phyloP scores from a whole-genome alignment of 2,329 filamentous ascomycete genomes.

The Diplodia seriata region DNA sequence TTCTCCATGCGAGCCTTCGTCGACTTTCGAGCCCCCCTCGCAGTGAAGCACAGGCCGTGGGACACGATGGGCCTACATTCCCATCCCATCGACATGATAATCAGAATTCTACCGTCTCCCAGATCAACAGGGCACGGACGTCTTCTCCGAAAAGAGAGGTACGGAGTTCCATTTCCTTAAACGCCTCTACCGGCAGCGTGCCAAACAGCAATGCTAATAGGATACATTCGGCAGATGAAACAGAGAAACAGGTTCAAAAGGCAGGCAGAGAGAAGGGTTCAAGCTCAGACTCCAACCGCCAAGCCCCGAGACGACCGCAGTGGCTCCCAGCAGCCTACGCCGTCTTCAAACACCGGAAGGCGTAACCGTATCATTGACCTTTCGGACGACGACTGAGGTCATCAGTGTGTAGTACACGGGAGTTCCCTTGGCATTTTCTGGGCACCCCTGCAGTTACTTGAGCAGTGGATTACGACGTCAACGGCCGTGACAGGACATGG shows the following conservation, averaged over 20 bases:
- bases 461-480: neutral
- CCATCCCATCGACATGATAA: neutral
- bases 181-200: neutral
- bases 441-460: neutral
- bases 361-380: neutral
- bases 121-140: neutral
- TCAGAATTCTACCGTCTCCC: neutral
- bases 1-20: neutral
- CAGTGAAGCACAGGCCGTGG: neutral
- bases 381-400: slow-evolving; percentile 9
- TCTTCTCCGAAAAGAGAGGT: slow-evolving; percentile 14
- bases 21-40: neutral
- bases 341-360: neutral
- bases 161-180: neutral
- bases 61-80: neutral
- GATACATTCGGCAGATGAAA: neutral
- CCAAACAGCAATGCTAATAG: neutral
- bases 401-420: neutral
- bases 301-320: neutral
- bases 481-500: neutral
- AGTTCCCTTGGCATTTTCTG: neutral
- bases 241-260: neutral
- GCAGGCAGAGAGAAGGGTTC: neutral
- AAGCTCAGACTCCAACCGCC: neutral
- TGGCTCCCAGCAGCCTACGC: slow-evolving; percentile 16